A percentile compares a stretch with the other conserved stretches of the same genome.
Evolutionary conservation across 2,329 filamentous ascomycete species (phyloP).

Genomic region (Alternaria gansuensis): DNA sequence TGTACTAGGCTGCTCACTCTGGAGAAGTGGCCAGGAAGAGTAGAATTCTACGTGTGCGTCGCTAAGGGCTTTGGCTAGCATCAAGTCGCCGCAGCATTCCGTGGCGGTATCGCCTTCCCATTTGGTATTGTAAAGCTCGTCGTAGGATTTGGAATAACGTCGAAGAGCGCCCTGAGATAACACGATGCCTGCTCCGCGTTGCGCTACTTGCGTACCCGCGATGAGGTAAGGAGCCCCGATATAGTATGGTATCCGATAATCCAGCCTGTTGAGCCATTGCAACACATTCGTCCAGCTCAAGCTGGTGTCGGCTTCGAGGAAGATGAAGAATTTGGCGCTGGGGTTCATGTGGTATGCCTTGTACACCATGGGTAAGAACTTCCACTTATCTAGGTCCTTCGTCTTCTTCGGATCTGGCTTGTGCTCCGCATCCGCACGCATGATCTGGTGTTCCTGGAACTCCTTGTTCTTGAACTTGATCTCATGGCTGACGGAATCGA

Average conservation of each 20-base stretch:
- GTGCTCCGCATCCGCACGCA: slow-evolving; percentile 56
- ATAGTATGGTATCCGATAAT: slow-evolving; percentile 55
- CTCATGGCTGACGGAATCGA: slow-evolving; percentile 53
- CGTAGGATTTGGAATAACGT: slow-evolving; percentile 44
- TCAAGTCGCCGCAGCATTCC: slow-evolving; percentile 53
- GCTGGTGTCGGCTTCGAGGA: slow-evolving; percentile 50
- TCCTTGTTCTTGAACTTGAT: slow-evolving; percentile 55
- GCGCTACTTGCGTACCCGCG: slow-evolving; percentile 52
- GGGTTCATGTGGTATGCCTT: slow-evolving; percentile 55
- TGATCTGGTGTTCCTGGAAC: slow-evolving; percentile 62
- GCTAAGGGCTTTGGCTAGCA: slow-evolving; percentile 47
- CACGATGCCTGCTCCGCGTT: slow-evolving; percentile 56
- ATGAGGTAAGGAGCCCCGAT: slow-evolving; percentile 53
- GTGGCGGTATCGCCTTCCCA: slow-evolving; percentile 47
- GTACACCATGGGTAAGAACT: slow-evolving; percentile 65
- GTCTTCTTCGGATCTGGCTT: slow-evolving; percentile 55
- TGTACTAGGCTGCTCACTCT: slow-evolving; percentile 54
- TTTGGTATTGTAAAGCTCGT: slow-evolving; percentile 40
- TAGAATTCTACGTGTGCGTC: slow-evolving; percentile 51
- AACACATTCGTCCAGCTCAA: slow-evolving; percentile 52
- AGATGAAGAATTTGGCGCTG: slow-evolving; percentile 42
- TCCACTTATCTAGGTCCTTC: slow-evolving; percentile 66
- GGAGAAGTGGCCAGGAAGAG: slow-evolving; percentile 55
- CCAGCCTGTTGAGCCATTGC: slow-evolving; percentile 52
- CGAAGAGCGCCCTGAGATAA: slow-evolving; percentile 54